Percentiles rank a stretch among this genome's conserved stretches.
Evolutionary conservation across 2,329 filamentous ascomycete species (phyloP).

Genomic region (Sclerotinia spermophila): DNA sequence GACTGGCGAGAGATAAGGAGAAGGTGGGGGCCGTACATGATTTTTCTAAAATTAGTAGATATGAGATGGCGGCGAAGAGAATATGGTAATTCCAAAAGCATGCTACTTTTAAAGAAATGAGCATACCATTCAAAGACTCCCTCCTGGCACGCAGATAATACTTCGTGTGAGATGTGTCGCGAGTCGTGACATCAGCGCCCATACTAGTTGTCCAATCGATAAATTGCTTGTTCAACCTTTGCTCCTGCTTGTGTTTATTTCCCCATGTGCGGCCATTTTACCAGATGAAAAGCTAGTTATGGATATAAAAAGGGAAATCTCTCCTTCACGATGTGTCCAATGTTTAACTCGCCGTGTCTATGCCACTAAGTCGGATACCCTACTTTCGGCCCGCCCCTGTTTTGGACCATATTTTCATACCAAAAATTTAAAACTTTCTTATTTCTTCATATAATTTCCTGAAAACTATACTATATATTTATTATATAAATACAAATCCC

Average conservation of each 20-base stretch:
- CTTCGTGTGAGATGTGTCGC: background rate
- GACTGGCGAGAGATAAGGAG: constrained; percentile 53
- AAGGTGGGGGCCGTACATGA: constrained; percentile 50
- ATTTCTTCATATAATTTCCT: no score
- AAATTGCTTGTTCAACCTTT: background rate
- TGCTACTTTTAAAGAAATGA: background rate
- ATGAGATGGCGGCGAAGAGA: constrained; percentile 93
- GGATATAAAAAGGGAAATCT: background rate
- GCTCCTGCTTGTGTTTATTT: background rate
- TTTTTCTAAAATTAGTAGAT: constrained; percentile 68
- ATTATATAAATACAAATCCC: no score
- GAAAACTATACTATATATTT: no score
- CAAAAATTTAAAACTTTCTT: no score
- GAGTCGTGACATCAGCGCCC: background rate
- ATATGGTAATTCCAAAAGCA: constrained; percentile 67
- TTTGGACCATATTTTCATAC: no score
- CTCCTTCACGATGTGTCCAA: no score
- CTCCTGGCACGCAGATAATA: background rate
- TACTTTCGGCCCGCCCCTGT: no score
- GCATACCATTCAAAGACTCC: background rate
- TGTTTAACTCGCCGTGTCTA: no score
- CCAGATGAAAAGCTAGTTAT: background rate
- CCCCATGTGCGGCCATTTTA: background rate
- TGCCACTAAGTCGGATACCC: no score
- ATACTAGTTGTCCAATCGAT: no score